Evolutionary conservation across 495 filamentous ascomycete genomes (phyloP).

Genomic region (Hypoxylon intermedium): DNA sequence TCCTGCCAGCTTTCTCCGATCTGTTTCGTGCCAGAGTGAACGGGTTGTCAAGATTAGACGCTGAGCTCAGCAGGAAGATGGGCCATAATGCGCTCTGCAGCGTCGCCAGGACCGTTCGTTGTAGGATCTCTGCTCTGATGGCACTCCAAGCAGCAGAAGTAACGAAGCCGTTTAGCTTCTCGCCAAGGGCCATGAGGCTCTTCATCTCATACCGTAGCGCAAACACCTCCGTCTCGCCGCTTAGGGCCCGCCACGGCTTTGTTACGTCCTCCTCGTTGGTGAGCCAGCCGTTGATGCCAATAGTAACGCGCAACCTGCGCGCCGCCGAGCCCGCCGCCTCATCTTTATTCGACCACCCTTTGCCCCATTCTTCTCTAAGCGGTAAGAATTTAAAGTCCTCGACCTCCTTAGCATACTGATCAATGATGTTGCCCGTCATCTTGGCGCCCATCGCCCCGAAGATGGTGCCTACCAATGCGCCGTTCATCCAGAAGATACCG

Average conservation of each 20-base stretch:
- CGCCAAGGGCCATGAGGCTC: slow-evolving; percentile 75
- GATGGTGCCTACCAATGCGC: slow-evolving; percentile 80
- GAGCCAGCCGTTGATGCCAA: slow-evolving; percentile 87
- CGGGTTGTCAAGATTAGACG: slow-evolving; percentile 79
- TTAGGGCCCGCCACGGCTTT: slow-evolving; percentile 78
- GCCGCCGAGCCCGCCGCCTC: slow-evolving; percentile 26
- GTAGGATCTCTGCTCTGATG: slow-evolving; percentile 74
- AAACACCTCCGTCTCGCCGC: slow-evolving; percentile 73
- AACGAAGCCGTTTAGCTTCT: slow-evolving; percentile 70
- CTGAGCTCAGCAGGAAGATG: slow-evolving; percentile 68
- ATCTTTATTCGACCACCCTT: slow-evolving; percentile 41
- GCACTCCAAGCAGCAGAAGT: slow-evolving; percentile 74
- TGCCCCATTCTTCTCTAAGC: slow-evolving; percentile 58
- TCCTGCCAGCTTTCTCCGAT: slow-evolving; percentile 80
- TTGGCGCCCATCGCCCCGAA: slow-evolving; percentile 88
- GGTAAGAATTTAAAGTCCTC: slow-evolving; percentile 89
- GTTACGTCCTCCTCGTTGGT: slow-evolving; percentile 71
- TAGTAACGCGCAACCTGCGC: slow-evolving; percentile 75
- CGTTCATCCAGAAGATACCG: slow-evolving; percentile 80
- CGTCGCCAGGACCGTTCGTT: slow-evolving; percentile 75
- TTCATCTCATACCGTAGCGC: slow-evolving; percentile 82
- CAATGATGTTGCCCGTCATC: slow-evolving; percentile 86
- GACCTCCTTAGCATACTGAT: slow-evolving; percentile 83
- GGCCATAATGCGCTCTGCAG: slow-evolving; percentile 80
- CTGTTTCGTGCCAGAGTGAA: slow-evolving; percentile 78